These are phyloP conservation scores for Apiotrichum domesticum DNA, from an alignment of 1,284 basidiomycete species.

Conservation along the genomic window DNA sequence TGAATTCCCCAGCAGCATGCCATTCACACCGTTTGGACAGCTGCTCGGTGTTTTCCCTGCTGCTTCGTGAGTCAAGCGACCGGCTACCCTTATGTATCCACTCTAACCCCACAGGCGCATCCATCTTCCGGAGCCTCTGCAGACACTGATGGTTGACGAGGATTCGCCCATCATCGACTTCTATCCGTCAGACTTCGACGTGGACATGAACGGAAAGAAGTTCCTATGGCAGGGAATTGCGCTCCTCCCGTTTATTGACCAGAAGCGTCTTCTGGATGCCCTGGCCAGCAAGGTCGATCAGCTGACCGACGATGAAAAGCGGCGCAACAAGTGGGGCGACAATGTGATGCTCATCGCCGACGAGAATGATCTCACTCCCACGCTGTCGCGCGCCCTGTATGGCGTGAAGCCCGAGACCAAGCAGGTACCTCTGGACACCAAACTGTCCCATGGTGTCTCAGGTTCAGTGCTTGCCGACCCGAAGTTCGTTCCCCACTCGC, in stretches of 20 bases:
- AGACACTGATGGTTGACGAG: slow-evolving; percentile 77
- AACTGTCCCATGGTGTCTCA: slow-evolving; percentile 68
- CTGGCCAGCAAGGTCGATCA: slow-evolving; percentile 70
- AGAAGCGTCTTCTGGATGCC: slow-evolving; percentile 71
- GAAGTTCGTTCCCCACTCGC: slow-evolving; percentile 83
- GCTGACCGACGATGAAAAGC: slow-evolving; percentile 73
- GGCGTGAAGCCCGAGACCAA: slow-evolving; percentile 69
- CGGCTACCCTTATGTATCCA: no score
- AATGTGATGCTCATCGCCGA: slow-evolving; percentile 80
- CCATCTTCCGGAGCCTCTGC: slow-evolving; percentile 83
- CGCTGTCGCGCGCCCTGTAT: slow-evolving; percentile 73
- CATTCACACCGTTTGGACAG: slow-evolving; percentile 96
- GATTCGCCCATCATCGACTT: slow-evolving; percentile 94
- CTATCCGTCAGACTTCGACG: slow-evolving; percentile 85
- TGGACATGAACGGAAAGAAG: slow-evolving; percentile 99
- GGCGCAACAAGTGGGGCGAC: slow-evolving; percentile 79
- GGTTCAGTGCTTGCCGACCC: slow-evolving; percentile 78
- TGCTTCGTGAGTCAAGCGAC: slow-evolving; percentile 44
- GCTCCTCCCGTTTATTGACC: slow-evolving; percentile 91
- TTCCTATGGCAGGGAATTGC: slow-evolving; percentile 99
- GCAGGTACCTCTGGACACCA: slow-evolving; percentile 58
- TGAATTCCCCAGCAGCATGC: slow-evolving; percentile 57
- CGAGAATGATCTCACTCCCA: slow-evolving; percentile 76
- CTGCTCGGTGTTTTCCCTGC: slow-evolving; percentile 97
- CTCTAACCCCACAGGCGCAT: slow-evolving; percentile 55